Percentiles rank a stretch among this genome's conserved stretches.
These are phyloP conservation scores for Parasitella parasitica DNA, from an alignment of 371 early-diverging fungal genomes.

Conservation along the genomic window DNA sequence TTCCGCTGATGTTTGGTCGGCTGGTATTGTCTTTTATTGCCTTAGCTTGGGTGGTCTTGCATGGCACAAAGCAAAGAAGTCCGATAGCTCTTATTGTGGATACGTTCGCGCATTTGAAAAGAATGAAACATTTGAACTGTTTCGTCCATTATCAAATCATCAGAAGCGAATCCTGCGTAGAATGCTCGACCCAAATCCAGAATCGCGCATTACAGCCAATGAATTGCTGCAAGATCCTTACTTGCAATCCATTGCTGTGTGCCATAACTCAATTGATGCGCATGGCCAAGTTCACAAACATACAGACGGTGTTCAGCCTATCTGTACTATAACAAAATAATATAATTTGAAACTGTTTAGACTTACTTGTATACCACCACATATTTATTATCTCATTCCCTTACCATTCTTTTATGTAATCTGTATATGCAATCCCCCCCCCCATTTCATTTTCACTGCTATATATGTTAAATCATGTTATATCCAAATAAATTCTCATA, in stretches of 20 bases:
- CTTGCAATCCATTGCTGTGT: constrained; percentile 60
- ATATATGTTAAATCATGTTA: no score
- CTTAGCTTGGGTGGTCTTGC: constrained; percentile 56
- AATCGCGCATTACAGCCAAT: constrained; percentile 55
- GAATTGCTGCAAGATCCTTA: constrained; percentile 66
- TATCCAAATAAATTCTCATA: no score
- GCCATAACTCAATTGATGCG: constrained; percentile 14
- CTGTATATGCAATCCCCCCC: not conserved
- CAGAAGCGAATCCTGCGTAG: constrained; percentile 54
- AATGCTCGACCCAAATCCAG: constrained; percentile 49
- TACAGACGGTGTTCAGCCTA: constrained; percentile 23
- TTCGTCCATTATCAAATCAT: constrained; percentile 57
- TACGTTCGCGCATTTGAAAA: constrained; percentile 46
- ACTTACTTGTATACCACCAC: not conserved
- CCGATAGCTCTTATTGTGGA: constrained; percentile 58
- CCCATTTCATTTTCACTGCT: not conserved
- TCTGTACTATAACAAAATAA: constrained; percentile 10
- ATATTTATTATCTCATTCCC: not conserved
- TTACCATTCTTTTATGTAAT: not conserved
- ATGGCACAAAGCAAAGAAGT: constrained; percentile 71
- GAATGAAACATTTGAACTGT: constrained; percentile 57
- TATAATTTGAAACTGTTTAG: not conserved
- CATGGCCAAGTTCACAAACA: constrained; percentile 12
- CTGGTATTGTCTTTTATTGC: constrained; percentile 82
- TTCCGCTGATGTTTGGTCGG: constrained; percentile 81